These are phyloP conservation scores for Paramecium sonneborni DNA, from an alignment of 73 alveolate genomes.

Conservation along the genomic window DNA sequence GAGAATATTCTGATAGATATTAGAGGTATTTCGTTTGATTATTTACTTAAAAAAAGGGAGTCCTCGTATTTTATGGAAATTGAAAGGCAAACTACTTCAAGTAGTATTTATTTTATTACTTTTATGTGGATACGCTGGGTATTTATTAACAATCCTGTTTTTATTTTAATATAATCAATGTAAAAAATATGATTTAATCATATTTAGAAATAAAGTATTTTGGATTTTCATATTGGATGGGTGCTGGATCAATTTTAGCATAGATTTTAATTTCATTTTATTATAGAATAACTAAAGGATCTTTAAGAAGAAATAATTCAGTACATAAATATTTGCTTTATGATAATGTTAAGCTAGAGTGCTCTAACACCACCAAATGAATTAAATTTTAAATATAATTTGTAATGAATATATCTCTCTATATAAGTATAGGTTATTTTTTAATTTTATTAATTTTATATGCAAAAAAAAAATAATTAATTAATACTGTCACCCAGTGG, in stretches of 20 bases:
- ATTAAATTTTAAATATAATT: not conserved
- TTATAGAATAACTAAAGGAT: constrained; percentile 29
- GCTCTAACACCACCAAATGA: not conserved
- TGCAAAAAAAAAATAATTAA: constrained; percentile 12
- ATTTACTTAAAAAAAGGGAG: not conserved
- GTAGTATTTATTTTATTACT: not conserved
- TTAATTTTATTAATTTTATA: not conserved
- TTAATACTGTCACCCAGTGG: not conserved
- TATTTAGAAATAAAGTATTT: not conserved
- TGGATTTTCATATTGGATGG: constrained; percentile 35
- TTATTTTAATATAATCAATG: not conserved
- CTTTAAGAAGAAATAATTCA: not conserved
- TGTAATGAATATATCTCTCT: not conserved
- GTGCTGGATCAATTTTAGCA: not conserved
- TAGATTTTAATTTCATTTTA: not conserved
- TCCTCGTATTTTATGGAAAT: not conserved
- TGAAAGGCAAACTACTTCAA: not conserved
- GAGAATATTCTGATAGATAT: not conserved
- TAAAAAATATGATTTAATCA: not conserved
- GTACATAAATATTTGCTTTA: not conserved
- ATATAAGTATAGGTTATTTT: too few relatives aligned
- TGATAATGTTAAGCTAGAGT: not conserved
- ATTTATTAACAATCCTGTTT: not conserved
- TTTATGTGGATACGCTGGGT: not conserved
- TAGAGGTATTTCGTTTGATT: not conserved